Base-by-base conservation (phyloP, 768 basidiomycete species). In the Tremella yokohamensis region DNA sequence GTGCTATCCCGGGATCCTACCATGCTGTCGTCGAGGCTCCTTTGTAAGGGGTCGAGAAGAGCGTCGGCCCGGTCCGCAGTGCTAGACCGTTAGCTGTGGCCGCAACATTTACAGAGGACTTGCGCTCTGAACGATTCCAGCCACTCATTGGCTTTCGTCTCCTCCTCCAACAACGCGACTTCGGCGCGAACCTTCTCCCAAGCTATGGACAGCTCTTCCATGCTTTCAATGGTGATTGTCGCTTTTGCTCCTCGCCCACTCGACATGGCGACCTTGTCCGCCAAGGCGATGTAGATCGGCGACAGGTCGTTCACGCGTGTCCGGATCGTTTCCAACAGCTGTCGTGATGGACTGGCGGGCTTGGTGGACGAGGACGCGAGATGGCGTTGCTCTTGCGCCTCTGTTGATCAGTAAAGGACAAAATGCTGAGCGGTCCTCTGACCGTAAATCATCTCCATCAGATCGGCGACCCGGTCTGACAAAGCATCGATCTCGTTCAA, bases 141-240 rank as follows among this genome's bases (percentile, higher is more conserved):
- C 90, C 90, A 96, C 68, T 93, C 93, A 78, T 97, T 94, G 77
- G 97, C 94, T 78, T 89, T 92, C 63, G 98, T 80, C 77, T 99
- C 96, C 69, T 93, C 90, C 62, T 87, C 81, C 57, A 97, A 78
- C 24, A 86, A 84, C 44, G 88, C 85, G 54, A 86, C 87, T 67
- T 90, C 88, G 54, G 84, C 83, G 72, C 87, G 85, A 9, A 91
- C 83, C 9, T 83, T 78, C 59, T 88, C 85, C 92, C 91, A 97
- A 40, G 93, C 91, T 9, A 79, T 75, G 26, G 84, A 66, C 52
- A 94, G 78, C 11, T 86, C 81, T 13, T 84, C 82, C 71, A 90
- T 86, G 70, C 93, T 47, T 8, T 80, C 60, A 47, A 69, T 81
- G 52, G 83, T 81, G 40, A 76, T 76, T 1, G 73, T 61, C 4